Base-by-base conservation (phyloP, 1,139 yeast genomes). In the Ashbya aceris region DNA sequence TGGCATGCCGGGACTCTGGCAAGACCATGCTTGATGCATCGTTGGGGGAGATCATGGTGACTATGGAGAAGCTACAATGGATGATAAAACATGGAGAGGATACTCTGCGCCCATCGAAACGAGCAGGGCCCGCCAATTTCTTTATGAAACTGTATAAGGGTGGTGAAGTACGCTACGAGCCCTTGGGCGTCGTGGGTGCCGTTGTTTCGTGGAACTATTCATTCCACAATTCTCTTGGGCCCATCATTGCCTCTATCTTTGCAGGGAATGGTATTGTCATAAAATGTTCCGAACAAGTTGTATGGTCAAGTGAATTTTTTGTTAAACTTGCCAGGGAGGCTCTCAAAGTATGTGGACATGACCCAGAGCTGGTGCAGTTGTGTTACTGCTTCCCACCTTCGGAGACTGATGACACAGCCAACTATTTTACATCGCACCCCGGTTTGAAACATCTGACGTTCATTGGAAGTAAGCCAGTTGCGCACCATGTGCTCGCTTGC, bases 161-260 rank as follows among this genome's bases (percentile, higher is more conserved):
- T 45, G 97, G 95, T 1, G 94, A 89, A 64, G 89, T 91, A 7
- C 72, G 94, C 49, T 91, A 91, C 60, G 95, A 89, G 59, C 97
- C 98, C 1, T 64, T 89, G 45, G 85, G 85, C 13, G 95, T 89
- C 2, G 93, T 91, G 13, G 75, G 94, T 4, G 95, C 97, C 0
- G 70, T 91, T 50, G 86, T 91, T 1, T 85, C 96, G 4, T 91
- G 98, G 98, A 91, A 91, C 58, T 91, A 91, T 58, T 97, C 98
- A 1, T 81, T 82, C 63, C 97, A 91, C 60, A 91, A 91, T 61
- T 67, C 89, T 42, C 68, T 91, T 74, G 96, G 96, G 2, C 98
- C 98, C 1, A 70, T 89, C 1, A 79, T 89, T 46, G 94, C 96
- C 1, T 76, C 93, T 1, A 64, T 91, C 26, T 85, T 87, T 59